These are phyloP conservation scores for Phaeoacremonium minimum DNA, from an alignment of 2,329 filamentous ascomycete species.

Conservation along the genomic window DNA sequence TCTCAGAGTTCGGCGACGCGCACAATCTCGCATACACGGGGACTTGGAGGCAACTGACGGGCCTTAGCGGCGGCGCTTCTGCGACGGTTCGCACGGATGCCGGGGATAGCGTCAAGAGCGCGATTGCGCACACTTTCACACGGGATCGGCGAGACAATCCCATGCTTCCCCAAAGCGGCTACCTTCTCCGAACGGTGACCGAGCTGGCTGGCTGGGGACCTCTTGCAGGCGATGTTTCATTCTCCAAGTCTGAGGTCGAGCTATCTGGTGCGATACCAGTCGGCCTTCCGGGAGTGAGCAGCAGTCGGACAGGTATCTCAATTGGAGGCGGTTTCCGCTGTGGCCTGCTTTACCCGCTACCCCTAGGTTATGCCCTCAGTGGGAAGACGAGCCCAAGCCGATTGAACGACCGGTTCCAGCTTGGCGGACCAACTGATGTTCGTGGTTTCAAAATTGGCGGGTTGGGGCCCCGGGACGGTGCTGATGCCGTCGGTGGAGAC, in stretches of 20 bases:
- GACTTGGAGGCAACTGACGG: slow-evolving; percentile 85
- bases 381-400: slow-evolving; percentile 63
- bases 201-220: slow-evolving; percentile 87
- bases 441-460: slow-evolving; percentile 89
- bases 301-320: slow-evolving; percentile 69
- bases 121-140: slow-evolving; percentile 75
- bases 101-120: slow-evolving; percentile 87
- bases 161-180: slow-evolving; percentile 77
- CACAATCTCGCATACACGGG: slow-evolving; percentile 79
- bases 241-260: slow-evolving; percentile 88
- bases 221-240: slow-evolving; percentile 84
- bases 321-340: slow-evolving; percentile 78
- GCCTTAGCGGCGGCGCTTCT: slow-evolving; percentile 70
- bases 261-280: slow-evolving; percentile 72
- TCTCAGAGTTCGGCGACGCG: slow-evolving; percentile 57
- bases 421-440: slow-evolving; percentile 91
- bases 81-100: slow-evolving; percentile 79
- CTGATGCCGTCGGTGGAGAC: slow-evolving; percentile 86
- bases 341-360: slow-evolving; percentile 79
- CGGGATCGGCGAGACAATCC: slow-evolving; percentile 80
- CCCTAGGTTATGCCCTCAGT: slow-evolving; percentile 51
- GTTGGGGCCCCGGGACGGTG: slow-evolving; percentile 80
- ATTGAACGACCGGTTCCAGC: slow-evolving; percentile 90
- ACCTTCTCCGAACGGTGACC: slow-evolving; percentile 70
- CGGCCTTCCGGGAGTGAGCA: slow-evolving; percentile 60